These are phyloP conservation scores for Boletus hoseneyae DNA, from an alignment of 1,284 basidiomycete genomes.

Conservation along the genomic window DNA sequence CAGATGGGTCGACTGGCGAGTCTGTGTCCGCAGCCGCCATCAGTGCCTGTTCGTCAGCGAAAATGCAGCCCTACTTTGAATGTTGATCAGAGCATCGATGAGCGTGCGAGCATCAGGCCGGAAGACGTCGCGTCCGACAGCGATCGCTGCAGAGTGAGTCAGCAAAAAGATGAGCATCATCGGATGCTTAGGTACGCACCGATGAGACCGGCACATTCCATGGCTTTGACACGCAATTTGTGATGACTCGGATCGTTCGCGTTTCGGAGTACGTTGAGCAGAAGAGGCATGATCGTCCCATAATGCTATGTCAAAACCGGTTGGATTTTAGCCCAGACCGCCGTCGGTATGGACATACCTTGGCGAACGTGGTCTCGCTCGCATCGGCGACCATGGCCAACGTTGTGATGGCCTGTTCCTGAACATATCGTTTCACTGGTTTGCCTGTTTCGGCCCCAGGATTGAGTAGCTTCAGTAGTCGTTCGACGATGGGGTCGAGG, in stretches of 20 bases:
- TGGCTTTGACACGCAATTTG: conserved; percentile 71
- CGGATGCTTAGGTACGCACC: conserved; percentile 40
- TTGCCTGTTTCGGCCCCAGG: conserved; percentile 38
- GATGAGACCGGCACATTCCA: conserved; percentile 83
- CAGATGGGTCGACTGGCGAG: conserved; percentile 57
- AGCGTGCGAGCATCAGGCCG: conserved; percentile 70
- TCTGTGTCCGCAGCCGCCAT: conserved; percentile 38
- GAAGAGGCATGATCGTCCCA: conserved; percentile 69
- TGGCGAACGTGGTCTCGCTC: conserved; percentile 68
- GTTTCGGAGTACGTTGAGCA: conserved; percentile 67
- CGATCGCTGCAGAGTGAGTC: conserved; percentile 53
- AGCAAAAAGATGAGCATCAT: neutral
- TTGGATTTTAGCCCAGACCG: neutral
- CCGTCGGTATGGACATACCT: conserved; percentile 36
- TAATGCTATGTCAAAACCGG: conserved; percentile 53
- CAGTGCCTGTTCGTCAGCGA: too few relatives aligned
- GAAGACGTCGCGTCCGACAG: conserved; percentile 76
- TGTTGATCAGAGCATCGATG: conserved; percentile 69
- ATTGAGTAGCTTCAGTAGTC: conserved; percentile 63
- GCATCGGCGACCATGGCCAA: conserved; percentile 83
- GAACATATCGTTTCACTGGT: conserved; percentile 58
- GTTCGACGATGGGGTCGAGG: conserved; percentile 73
- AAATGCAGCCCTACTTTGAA: conserved; percentile 57
- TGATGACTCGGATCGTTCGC: conserved; percentile 64
- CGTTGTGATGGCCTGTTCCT: conserved; percentile 82